Percentiles rank a stretch among this genome's conserved stretches.
These are phyloP conservation scores for Amaranthus cruentus DNA, from an alignment of 148 eudicot genomes.

Conservation along the genomic window DNA sequence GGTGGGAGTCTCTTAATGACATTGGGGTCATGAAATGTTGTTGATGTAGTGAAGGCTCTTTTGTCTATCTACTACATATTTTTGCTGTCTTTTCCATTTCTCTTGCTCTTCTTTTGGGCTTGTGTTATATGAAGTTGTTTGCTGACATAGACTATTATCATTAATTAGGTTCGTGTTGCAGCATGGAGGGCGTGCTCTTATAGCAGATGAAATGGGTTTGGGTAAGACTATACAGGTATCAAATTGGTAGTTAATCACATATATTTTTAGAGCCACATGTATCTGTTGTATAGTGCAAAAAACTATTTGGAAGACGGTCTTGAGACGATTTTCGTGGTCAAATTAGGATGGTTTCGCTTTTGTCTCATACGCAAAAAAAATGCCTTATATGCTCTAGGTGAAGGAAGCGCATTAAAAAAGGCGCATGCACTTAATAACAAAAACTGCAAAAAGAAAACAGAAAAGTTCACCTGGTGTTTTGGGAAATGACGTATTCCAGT, in stretches of 20 bases:
- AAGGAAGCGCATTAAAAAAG: too few species aligned
- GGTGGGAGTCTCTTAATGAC: too few species aligned
- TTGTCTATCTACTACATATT: neutral
- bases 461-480: too few species aligned
- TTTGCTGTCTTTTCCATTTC: neutral
- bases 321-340: too few species aligned
- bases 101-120: neutral
- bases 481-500: too few species aligned
- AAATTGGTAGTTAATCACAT: neutral
- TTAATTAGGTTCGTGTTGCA: slow-evolving; percentile 68
- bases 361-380: too few species aligned
- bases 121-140: slow-evolving; percentile 7
- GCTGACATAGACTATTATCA: neutral
- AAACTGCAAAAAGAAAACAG: too few species aligned
- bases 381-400: too few species aligned
- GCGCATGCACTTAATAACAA: too few species aligned
- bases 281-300: neutral
- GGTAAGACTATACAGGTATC: slow-evolving; percentile 94
- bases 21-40: too few species aligned
- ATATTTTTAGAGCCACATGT: neutral
- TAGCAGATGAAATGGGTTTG: slow-evolving; percentile 99
- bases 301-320: neutral
- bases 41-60: neutral
- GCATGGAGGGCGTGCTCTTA: slow-evolving; percentile 90
- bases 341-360: neutral